Evolutionary conservation across 352 stramenopile genomes (phyloP).

Genomic region (Pythium sp.): DNA sequence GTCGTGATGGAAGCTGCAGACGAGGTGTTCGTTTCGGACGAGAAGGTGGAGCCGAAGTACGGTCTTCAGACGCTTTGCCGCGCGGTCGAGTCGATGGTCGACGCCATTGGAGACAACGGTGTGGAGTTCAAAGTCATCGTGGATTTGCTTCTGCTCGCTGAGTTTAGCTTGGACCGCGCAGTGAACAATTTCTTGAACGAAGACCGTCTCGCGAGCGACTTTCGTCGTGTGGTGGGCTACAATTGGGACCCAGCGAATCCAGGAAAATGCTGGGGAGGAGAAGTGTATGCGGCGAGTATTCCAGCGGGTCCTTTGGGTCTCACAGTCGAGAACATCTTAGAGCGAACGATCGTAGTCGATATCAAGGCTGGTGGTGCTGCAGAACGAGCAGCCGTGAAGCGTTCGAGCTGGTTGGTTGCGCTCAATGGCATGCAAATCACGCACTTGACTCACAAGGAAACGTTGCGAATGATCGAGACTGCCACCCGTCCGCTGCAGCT

Average conservation of each 20-base stretch:
- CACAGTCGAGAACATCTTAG: slow-evolving; percentile 83
- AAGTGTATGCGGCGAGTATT: slow-evolving; percentile 68
- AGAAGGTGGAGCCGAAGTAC: slow-evolving; percentile 63
- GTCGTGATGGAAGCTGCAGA: slow-evolving; percentile 47
- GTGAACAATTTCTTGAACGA: slow-evolving; percentile 86
- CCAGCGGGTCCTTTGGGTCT: slow-evolving; percentile 77
- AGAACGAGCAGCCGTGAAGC: slow-evolving; percentile 71
- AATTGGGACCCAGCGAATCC: slow-evolving; percentile 62
- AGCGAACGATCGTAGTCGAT: slow-evolving; percentile 85
- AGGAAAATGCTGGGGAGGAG: slow-evolving; percentile 44
- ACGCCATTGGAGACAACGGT: slow-evolving; percentile 52
- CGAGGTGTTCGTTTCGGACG: neutral
- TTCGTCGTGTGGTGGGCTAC: slow-evolving; percentile 67
- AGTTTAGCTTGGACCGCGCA: slow-evolving; percentile 78
- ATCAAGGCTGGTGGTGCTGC: slow-evolving; percentile 81
- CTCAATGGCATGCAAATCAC: slow-evolving; percentile 78
- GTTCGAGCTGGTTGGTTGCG: slow-evolving; percentile 80
- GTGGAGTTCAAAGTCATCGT: slow-evolving; percentile 76
- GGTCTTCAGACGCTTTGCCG: slow-evolving; percentile 71
- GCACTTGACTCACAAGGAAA: slow-evolving; percentile 84
- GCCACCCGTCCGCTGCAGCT: slow-evolving; percentile 67
- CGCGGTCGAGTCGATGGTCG: slow-evolving; percentile 80
- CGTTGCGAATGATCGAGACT: slow-evolving; percentile 80
- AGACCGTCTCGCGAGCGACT: slow-evolving; percentile 75
- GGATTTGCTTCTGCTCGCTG: slow-evolving; percentile 65